phyloP scores from a whole-genome alignment of 2,329 filamentous ascomycete genomes.

The Diaporthe citri region DNA sequence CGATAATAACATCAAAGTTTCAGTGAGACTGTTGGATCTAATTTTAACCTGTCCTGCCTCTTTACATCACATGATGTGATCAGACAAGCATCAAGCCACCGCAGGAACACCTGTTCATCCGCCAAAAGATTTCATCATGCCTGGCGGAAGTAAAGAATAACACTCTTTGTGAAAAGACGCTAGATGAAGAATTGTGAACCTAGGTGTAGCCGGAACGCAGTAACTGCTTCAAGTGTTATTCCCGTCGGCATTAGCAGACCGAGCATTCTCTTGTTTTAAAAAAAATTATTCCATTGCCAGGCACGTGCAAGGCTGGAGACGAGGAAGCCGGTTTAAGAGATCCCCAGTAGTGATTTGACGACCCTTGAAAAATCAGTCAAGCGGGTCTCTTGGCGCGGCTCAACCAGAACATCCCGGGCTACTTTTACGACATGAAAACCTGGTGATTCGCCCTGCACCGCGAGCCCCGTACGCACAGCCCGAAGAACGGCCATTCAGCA shows the following conservation, averaged over 20 bases:
- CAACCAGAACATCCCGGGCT: constrained; percentile 20
- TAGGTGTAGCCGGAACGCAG: too few species aligned
- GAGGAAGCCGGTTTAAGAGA: background rate
- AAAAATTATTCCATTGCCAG: background rate
- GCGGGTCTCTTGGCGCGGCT: constrained; percentile 30
- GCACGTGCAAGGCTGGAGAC: constrained; percentile 17
- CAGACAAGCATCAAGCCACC: background rate
- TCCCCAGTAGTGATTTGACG: constrained; percentile 12
- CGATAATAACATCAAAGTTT: background rate
- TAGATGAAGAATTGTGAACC: background rate
- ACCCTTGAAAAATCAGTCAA: constrained; percentile 30
- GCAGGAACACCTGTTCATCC: background rate
- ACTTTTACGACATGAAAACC: constrained; percentile 29
- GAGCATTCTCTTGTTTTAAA: background rate
- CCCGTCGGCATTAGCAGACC: background rate
- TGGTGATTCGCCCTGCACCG: constrained; percentile 14
- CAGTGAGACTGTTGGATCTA: background rate
- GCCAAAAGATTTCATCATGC: background rate
- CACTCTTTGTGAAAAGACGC: too few species aligned
- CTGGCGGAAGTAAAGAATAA: background rate
- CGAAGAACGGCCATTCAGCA: constrained; percentile 10
- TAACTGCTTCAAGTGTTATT: background rate
- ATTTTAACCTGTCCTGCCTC: background rate
- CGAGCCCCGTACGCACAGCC: constrained; percentile 26
- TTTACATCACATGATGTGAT: background rate